These are phyloP conservation scores for Apiospora aurea DNA, from an alignment of 2,329 filamentous ascomycete genomes.

Conservation along the genomic window DNA sequence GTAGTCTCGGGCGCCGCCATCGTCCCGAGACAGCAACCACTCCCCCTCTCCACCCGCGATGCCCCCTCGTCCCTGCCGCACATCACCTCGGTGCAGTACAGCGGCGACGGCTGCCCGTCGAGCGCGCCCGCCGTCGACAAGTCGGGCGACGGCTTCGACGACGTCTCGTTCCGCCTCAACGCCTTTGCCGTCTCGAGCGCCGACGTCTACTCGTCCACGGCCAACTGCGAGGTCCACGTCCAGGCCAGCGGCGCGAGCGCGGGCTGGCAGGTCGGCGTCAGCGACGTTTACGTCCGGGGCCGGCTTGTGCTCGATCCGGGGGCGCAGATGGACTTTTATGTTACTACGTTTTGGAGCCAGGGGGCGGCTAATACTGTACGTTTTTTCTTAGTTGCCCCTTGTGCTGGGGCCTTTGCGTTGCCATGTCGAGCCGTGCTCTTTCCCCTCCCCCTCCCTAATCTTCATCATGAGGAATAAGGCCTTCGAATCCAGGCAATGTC, in stretches of 20 bases:
- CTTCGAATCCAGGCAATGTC: too few relatives aligned
- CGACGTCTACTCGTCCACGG: constrained; percentile 36
- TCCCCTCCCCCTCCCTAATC: too few relatives aligned
- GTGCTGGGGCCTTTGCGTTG: too few relatives aligned
- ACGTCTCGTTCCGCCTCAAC: constrained; percentile 41
- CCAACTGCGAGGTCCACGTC: constrained; percentile 48
- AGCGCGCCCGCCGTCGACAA: constrained; percentile 42
- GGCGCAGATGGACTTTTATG: constrained; percentile 43
- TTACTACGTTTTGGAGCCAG: constrained; percentile 47
- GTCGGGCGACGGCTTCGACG: constrained; percentile 39
- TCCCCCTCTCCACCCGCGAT: constrained; percentile 31
- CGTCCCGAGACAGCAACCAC: background rate
- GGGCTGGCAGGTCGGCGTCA: constrained; percentile 49
- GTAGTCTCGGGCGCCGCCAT: constrained; percentile 30
- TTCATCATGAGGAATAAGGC: too few relatives aligned
- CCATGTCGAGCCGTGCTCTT: too few relatives aligned
- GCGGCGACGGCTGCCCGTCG: constrained; percentile 47
- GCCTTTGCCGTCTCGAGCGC: constrained; percentile 36
- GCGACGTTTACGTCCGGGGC: constrained; percentile 43
- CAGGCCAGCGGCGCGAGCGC: constrained; percentile 39
- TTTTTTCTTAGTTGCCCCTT: background rate
- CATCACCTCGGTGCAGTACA: constrained; percentile 45
- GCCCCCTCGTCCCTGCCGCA: constrained; percentile 37
- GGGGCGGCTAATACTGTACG: constrained; percentile 44
- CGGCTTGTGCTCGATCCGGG: constrained; percentile 44